These are phyloP conservation scores for Claviceps fusiformis DNA, from an alignment of 2,329 filamentous ascomycete genomes.

Conservation along the genomic window DNA sequence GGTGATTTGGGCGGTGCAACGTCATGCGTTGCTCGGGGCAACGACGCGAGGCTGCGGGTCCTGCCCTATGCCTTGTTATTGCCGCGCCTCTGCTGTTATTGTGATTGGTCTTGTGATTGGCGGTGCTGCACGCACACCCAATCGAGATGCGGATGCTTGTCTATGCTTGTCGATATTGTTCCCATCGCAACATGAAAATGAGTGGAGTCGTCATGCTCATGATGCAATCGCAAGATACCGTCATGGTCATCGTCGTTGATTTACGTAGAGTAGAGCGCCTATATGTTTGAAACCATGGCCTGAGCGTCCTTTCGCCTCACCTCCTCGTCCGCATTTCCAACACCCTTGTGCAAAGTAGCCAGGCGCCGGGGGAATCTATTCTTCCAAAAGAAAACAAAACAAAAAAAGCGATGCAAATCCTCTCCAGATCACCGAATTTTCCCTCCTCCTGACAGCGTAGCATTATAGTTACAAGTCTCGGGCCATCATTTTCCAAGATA, in stretches of 20 bases:
- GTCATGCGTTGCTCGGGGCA: slow-evolving; percentile 8
- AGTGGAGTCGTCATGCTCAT: background rate
- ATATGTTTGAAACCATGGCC: background rate
- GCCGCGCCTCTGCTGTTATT: background rate
- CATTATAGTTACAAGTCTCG: background rate
- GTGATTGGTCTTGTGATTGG: no score
- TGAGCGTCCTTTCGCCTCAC: background rate
- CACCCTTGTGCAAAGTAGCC: background rate
- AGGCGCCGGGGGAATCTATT: background rate
- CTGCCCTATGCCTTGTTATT: background rate
- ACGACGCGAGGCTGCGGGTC: slow-evolving; percentile 2
- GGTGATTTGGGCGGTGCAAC: slow-evolving; percentile 4
- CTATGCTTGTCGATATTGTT: background rate
- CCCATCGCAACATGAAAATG: background rate
- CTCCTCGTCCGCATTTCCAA: background rate
- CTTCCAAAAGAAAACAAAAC: background rate
- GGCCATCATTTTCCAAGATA: background rate
- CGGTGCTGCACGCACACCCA: background rate
- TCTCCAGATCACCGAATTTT: background rate
- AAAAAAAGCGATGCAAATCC: background rate
- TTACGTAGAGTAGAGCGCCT: background rate
- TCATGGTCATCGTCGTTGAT: background rate
- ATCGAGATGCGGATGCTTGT: background rate
- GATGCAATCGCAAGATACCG: background rate
- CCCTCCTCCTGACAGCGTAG: background rate